Evolutionary conservation across 2,329 filamentous ascomycete genomes (phyloP).

Genomic region (Leptographium procerum): DNA sequence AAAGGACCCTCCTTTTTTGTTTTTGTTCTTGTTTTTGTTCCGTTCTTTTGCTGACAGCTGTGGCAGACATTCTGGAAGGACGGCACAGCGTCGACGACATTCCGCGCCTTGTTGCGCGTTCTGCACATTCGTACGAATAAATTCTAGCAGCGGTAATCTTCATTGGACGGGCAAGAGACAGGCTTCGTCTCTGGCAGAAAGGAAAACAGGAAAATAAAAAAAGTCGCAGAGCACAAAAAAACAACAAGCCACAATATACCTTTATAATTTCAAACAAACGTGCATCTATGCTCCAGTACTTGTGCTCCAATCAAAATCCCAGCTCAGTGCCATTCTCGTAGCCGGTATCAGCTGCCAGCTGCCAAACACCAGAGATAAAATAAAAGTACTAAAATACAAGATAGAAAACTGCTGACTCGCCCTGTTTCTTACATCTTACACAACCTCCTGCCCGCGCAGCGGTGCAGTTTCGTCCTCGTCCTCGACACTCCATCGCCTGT

Average conservation of each 20-base stretch:
- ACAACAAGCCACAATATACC: no score
- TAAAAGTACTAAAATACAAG: background rate
- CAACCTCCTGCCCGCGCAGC: background rate
- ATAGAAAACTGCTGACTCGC: background rate
- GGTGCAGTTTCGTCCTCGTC: conserved; percentile 10
- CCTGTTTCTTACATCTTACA: no score
- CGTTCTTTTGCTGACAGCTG: background rate
- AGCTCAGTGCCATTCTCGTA: no score
- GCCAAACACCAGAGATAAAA: background rate
- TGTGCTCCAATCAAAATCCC: no score
- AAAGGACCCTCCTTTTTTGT: background rate
- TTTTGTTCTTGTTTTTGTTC: background rate
- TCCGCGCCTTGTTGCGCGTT: conserved; percentile 46
- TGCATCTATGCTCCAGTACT: background rate
- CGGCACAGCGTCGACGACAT: conserved; percentile 70
- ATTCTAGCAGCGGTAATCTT: background rate
- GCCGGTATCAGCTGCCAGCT: background rate
- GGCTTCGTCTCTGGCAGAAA: no score
- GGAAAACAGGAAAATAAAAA: background rate
- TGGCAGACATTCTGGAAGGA: conserved; percentile 57
- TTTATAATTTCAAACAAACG: no score
- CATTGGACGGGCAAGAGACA: no score
- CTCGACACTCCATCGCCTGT: background rate
- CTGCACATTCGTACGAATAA: conserved; percentile 5
- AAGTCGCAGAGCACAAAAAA: background rate